Evolutionary conservation across 108 stramenopile genomes (phyloP).

Genomic region (Cyclotella cryptica): DNA sequence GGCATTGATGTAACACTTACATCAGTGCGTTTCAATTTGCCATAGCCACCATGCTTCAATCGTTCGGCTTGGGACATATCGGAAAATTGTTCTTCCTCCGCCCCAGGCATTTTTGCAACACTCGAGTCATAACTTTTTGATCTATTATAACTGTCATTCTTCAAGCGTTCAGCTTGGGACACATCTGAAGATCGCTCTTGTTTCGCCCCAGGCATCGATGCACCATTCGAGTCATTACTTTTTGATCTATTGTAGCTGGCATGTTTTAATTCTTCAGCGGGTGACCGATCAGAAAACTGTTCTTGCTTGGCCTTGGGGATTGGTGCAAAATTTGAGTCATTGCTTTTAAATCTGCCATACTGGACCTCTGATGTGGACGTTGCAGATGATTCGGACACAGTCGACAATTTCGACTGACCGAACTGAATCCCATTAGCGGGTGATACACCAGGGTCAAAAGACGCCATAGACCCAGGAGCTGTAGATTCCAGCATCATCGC

Average conservation of each 20-base stretch:
- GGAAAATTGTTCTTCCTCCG: background rate
- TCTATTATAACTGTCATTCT: conserved; percentile 7
- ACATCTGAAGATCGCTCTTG: conserved; percentile 6
- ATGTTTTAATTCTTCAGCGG: conserved; percentile 28
- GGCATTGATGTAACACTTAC: background rate
- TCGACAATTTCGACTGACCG: background rate
- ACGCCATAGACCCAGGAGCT: background rate
- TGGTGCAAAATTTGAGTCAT: background rate
- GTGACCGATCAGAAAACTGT: background rate
- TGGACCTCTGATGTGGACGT: background rate
- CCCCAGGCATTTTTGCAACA: conserved; percentile 11
- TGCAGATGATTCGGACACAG: background rate
- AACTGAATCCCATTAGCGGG: background rate
- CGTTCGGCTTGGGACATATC: conserved; percentile 18
- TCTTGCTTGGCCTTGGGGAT: background rate
- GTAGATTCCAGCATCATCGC: background rate
- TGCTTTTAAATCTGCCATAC: background rate
- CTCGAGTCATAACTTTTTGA: background rate
- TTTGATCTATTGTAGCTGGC: background rate
- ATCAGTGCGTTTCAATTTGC: background rate
- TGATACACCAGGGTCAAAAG: background rate
- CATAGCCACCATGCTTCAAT: conserved; percentile 15
- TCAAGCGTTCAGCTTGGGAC: conserved; percentile 27
- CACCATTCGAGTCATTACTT: background rate
- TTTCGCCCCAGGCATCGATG: conserved; percentile 23